These are phyloP conservation scores for Calonectria pteridis DNA, from an alignment of 2,329 filamentous ascomycete genomes.

Conservation along the genomic window DNA sequence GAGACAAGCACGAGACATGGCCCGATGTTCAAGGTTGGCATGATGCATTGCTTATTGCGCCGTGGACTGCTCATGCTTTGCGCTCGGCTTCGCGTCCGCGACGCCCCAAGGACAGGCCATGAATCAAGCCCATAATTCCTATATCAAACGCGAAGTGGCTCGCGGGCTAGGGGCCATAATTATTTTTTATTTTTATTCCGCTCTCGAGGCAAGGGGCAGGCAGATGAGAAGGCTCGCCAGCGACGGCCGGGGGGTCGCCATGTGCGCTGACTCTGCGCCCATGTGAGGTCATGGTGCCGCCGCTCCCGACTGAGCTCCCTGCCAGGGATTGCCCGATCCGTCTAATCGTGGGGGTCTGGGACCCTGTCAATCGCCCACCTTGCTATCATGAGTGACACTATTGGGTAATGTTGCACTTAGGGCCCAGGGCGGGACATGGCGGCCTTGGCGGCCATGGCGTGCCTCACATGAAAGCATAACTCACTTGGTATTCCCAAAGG, in stretches of 20 bases:
- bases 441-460: constrained; percentile 31
- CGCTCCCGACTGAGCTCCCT: constrained; percentile 32
- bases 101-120: background rate
- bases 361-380: constrained; percentile 45
- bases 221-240: constrained; percentile 23
- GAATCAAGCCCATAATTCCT: constrained; percentile 8
- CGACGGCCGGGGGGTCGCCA: constrained; percentile 22
- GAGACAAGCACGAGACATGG: constrained; percentile 13
- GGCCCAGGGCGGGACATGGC: constrained; percentile 22
- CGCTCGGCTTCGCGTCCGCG: background rate
- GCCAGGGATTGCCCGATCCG: constrained; percentile 42
- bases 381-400: constrained; percentile 43
- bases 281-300: constrained; percentile 37
- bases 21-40: constrained; percentile 6
- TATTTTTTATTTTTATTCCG: background rate
- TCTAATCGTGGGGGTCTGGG: constrained; percentile 42
- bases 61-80: constrained; percentile 10
- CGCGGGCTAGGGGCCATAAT: background rate
- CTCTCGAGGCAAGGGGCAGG: background rate
- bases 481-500: constrained; percentile 11
- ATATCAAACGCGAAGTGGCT: constrained; percentile 2
- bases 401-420: constrained; percentile 35
- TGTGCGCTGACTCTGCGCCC: constrained; percentile 38
- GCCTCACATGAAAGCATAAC: constrained; percentile 25
- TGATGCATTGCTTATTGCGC: constrained; percentile 5